Percentiles rank a stretch among this genome's conserved stretches.
Conservation (phyloP, 345 rosid species). For the Dipteronia dyeriana region DNA sequence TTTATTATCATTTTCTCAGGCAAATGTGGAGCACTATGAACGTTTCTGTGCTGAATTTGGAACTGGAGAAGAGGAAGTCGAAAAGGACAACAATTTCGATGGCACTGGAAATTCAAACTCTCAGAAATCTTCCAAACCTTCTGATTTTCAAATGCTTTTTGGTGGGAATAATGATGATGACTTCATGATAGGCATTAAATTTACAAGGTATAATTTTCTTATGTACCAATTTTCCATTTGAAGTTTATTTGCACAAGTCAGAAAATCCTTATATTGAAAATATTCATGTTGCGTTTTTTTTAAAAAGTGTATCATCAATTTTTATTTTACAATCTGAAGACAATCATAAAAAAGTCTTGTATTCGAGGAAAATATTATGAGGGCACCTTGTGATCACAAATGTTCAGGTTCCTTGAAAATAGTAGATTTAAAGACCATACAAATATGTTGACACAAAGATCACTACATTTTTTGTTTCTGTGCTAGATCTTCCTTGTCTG, state of each 20-base stretch:
- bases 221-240: not conserved
- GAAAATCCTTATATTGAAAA: not conserved
- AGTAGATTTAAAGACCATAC: not conserved
- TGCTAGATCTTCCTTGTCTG: not conserved
- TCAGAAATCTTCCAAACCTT: conserved; percentile 72
- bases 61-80: conserved; percentile 51
- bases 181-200: conserved; percentile 88
- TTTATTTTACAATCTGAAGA: not conserved
- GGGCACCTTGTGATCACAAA: not conserved
- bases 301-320: not conserved
- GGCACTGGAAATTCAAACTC: conserved; percentile 28
- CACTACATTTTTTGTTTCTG: not conserved
- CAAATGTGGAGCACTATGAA: conserved; percentile 72
- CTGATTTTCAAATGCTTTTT: conserved; percentile 83
- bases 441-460: conserved; percentile 7
- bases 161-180: conserved; percentile 69
- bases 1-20: conserved; percentile 46
- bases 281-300: not conserved
- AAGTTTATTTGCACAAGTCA: not conserved
- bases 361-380: not conserved
- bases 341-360: not conserved
- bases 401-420: not conserved
- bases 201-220: conserved; percentile 63
- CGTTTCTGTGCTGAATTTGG: conserved; percentile 82
- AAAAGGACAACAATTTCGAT: conserved; percentile 26